These are phyloP conservation scores for Eleusine coracana DNA, from an alignment of 176 grass and related monocot genomes.

Conservation along the genomic window DNA sequence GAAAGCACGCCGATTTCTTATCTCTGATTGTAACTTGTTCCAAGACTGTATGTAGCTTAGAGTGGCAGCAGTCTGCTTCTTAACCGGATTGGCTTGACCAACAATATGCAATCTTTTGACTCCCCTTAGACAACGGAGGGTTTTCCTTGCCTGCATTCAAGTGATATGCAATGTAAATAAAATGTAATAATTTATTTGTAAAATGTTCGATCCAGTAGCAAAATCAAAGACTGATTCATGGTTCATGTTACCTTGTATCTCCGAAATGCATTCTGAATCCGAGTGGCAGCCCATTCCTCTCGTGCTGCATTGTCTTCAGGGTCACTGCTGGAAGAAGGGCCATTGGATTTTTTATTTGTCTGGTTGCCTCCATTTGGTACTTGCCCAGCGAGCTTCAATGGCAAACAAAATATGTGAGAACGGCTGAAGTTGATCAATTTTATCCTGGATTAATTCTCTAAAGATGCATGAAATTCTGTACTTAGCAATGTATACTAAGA, in stretches of 20 bases:
- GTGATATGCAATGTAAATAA: not conserved
- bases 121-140: conserved; percentile 70
- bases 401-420: conserved; percentile 28
- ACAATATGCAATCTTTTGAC: conserved; percentile 62
- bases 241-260: conserved; percentile 60
- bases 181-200: not conserved
- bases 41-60: conserved; percentile 75
- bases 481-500: not conserved
- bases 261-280: conserved; percentile 74
- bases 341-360: conserved; percentile 54
- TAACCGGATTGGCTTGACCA: conserved; percentile 59
- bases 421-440: conserved; percentile 10
- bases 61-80: conserved; percentile 80
- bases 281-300: conserved; percentile 74
- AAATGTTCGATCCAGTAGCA: not conserved
- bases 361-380: conserved; percentile 49
- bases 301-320: conserved; percentile 54
- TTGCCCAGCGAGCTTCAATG: conserved; percentile 43
- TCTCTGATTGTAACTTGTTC: conserved; percentile 85
- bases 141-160: conserved; percentile 73
- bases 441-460: not conserved
- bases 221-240: not conserved
- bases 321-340: conserved; percentile 65
- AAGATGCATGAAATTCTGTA: not conserved
- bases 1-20: conserved; percentile 72